Evolutionary conservation across 176 grass and related monocot species (phyloP).

Genomic region (Dendrocalamus sinicus): DNA sequence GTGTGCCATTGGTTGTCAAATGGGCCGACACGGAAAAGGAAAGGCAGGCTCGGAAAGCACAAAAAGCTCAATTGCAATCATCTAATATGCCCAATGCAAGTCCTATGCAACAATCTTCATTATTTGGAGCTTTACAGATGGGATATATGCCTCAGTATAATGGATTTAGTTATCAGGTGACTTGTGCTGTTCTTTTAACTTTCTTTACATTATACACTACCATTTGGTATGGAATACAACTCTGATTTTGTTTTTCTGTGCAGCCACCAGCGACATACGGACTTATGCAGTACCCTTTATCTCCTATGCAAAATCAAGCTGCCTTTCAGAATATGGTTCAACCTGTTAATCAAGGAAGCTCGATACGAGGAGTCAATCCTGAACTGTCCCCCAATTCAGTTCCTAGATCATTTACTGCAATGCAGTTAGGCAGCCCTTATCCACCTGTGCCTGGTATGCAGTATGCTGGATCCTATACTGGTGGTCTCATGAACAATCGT

Average conservation of each 20-base stretch:
- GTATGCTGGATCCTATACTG: slow-evolving; percentile 67
- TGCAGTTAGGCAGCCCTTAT: slow-evolving; percentile 74
- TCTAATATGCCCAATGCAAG: slow-evolving; percentile 60
- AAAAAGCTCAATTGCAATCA: slow-evolving; percentile 81
- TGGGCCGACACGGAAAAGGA: slow-evolving; percentile 99
- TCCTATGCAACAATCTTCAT: slow-evolving; percentile 79
- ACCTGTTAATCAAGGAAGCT: slow-evolving; percentile 71
- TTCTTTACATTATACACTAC: slow-evolving; percentile 6
- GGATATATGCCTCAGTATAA: slow-evolving; percentile 95
- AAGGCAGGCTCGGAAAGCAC: slow-evolving; percentile 93
- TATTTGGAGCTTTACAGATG: slow-evolving; percentile 90
- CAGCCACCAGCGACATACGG: slow-evolving; percentile 91
- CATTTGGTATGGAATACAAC: slow-evolving; percentile 1
- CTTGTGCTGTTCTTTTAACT: slow-evolving; percentile 29
- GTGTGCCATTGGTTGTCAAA: slow-evolving; percentile 98
- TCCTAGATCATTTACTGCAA: slow-evolving; percentile 74
- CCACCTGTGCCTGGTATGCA: slow-evolving; percentile 64
- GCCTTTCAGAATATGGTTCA: slow-evolving; percentile 72
- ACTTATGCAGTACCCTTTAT: slow-evolving; percentile 82
- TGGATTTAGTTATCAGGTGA: slow-evolving; percentile 93
- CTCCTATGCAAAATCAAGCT: slow-evolving; percentile 96
- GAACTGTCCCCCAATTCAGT: slow-evolving; percentile 66
- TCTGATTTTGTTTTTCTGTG: slow-evolving; percentile 39
- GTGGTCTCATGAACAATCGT: slow-evolving; percentile 48
- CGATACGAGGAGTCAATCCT: slow-evolving; percentile 64